Base-by-base conservation (phyloP, 2,329 filamentous ascomycete species). In the Cladosporium sp. region DNA sequence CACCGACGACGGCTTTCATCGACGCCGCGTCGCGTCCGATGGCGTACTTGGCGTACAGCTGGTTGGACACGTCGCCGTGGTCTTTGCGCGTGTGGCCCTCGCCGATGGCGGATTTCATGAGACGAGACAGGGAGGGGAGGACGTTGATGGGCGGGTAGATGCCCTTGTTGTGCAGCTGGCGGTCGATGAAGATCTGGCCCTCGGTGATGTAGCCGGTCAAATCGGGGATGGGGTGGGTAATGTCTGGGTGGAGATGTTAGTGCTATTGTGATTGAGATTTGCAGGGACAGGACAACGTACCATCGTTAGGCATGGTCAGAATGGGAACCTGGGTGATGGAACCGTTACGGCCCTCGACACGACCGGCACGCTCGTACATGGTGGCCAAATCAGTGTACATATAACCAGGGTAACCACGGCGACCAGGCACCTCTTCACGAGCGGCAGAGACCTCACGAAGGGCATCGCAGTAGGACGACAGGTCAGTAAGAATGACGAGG, bases 381-480 rank as follows among this genome's bases (percentile, higher is more conserved):
- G 93, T 99, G 54, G 93, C 96, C 84, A 99, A 88, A 83, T 99
- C 95, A 62, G 93, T 99, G 80, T 99, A 99, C 93, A 99, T 99
- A 82, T 99, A 99, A 88, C 93, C 93, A 48, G 93, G 93, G 78
- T 93, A 99, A 82, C 93, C 93, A 84, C 93, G 92, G 72, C 93
- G 92, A 80, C 93, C 93, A 36, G 93, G 93, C 38, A 99, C 93
- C 84, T 99, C 93, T 80, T 99, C 93, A 77, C 93, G 84, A 47
- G 93, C 93, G 49, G 93, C 92, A 12, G 93, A 99, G 44, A 99
- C 93, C 75, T 99, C 93, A 82, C 93, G 93, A 59, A 99, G 86
- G 59, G 93, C 95, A 72, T 99, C 93, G 72, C 95, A 99, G 80
- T 99, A 99, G 43, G 93, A 90, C 1, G 93, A 93, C 62, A 99